Evolutionary conservation across 768 basidiomycete genomes (phyloP).

Genomic region (Trametes maxima): DNA sequence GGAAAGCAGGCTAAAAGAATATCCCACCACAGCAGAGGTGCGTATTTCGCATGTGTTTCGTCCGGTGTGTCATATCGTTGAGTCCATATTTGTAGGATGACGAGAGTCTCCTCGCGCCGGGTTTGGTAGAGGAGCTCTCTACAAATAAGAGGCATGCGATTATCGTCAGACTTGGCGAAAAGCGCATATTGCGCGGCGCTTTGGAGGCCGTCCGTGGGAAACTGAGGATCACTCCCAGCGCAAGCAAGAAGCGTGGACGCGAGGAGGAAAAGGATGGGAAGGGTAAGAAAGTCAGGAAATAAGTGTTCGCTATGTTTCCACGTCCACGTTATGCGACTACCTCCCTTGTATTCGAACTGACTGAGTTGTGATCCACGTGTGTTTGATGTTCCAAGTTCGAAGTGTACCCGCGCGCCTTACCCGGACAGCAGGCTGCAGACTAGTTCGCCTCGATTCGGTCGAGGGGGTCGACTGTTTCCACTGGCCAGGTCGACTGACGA

Average conservation of each 20-base stretch:
- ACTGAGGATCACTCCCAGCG: neutral
- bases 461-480: too few relatives aligned
- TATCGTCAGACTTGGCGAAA: constrained; percentile 80
- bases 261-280: constrained; percentile 18
- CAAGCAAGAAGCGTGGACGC: constrained; percentile 19
- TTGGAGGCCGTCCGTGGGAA: constrained; percentile 20
- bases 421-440: too few relatives aligned
- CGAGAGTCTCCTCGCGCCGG: constrained; percentile 40
- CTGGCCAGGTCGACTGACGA: too few relatives aligned
- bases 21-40: constrained; percentile 63
- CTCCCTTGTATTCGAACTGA: neutral
- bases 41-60: constrained; percentile 21
- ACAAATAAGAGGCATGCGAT: constrained; percentile 61
- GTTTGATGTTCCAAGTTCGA: neutral
- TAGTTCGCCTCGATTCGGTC: too few relatives aligned
- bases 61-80: neutral
- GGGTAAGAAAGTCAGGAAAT: constrained; percentile 22
- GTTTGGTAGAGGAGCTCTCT: constrained; percentile 32
- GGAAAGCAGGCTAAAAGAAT: constrained; percentile 51
- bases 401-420: too few relatives aligned
- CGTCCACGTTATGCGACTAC: neutral
- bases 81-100: constrained; percentile 47
- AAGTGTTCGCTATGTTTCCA: neutral
- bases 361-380: neutral
- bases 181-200: constrained; percentile 54